These are phyloP conservation scores for Lipomyces mesembrius DNA, from an alignment of 805 yeast genomes.

Conservation along the genomic window DNA sequence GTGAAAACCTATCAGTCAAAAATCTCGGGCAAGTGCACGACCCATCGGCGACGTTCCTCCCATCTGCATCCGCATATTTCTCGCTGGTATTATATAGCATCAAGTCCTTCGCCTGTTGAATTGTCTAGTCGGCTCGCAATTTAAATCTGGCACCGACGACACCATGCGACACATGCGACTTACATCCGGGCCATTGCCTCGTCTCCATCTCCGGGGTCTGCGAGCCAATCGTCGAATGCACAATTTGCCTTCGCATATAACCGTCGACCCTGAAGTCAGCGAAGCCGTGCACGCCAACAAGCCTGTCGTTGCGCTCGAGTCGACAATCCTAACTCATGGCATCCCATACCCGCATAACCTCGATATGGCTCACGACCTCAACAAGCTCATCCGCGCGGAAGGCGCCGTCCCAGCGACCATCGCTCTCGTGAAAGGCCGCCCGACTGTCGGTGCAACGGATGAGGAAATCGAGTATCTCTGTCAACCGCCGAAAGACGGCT, in stretches of 20 bases:
- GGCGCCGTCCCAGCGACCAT: conserved; percentile 87
- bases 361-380: conserved; percentile 73
- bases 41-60: not conserved
- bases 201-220: not conserved
- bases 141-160: not conserved
- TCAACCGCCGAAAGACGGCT: conserved; percentile 19
- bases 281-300: conserved; percentile 61
- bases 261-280: conserved; percentile 53
- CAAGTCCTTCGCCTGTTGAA: not conserved
- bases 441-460: conserved; percentile 65
- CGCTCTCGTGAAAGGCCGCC: conserved; percentile 73
- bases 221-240: not conserved
- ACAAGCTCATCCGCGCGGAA: conserved; percentile 57
- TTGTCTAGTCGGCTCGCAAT: not conserved
- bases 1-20: not conserved
- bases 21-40: not conserved
- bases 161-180: not conserved
- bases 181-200: not conserved
- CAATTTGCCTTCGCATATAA: conserved; percentile 22
- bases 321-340: conserved; percentile 89
- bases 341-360: conserved; percentile 79
- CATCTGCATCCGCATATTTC: too few relatives aligned
- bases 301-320: conserved; percentile 83
- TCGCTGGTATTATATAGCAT: not conserved
- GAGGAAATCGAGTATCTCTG: conserved; percentile 51